Evolutionary conservation across 2,329 filamentous ascomycete genomes (phyloP), one percentile per base, ranked within the genome.

Genomic region (Hypocreales sp.): DNA sequence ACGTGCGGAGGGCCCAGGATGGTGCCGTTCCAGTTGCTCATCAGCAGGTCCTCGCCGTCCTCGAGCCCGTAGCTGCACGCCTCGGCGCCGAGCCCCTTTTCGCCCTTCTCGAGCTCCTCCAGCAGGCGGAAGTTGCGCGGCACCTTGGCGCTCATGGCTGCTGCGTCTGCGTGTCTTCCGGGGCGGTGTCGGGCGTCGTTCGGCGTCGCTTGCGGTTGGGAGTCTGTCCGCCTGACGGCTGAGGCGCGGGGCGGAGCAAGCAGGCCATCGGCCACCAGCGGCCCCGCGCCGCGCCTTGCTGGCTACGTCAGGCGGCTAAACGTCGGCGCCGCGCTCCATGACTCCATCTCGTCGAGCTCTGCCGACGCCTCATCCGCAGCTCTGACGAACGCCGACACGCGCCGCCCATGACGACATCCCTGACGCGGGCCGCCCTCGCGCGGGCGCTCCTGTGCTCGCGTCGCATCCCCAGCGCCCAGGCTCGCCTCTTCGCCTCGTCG

Each of bases 21-120:
- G 11, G 90, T 98, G 45, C 87, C 90, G 47, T 92, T 93, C 90
- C 90, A 98, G 64, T 94, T 84, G 37, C 80, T 87, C 86, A 98
- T 93, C 55, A 90, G 72, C 38, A 94, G 70, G 47, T 98, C 90
- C 48, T 94, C 86, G 25, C 81, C 77, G 52, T 95, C 84, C 38
- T 87, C 83, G 31, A 98, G 71, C 44, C 90, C 90, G 45, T 95
- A 95, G 24, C 90, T 95, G 61, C 87, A 95, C 35, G 86, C 86
- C 61, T 95, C 90, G 53, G 87, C 84, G 47, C 90, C 87, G 37
- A 90, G 68, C 35, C 90, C 90, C 59, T 98, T 98, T 64, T 98
- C 90, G 47, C 90, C 90, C 64, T 95, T 95, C 64, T 98, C 90
- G 13, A 98, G 69, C 72, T 98, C 90, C 55, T 94, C 90, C 31